These are phyloP conservation scores for Silene conica DNA, from an alignment of 148 eudicot species.

Conservation along the genomic window DNA sequence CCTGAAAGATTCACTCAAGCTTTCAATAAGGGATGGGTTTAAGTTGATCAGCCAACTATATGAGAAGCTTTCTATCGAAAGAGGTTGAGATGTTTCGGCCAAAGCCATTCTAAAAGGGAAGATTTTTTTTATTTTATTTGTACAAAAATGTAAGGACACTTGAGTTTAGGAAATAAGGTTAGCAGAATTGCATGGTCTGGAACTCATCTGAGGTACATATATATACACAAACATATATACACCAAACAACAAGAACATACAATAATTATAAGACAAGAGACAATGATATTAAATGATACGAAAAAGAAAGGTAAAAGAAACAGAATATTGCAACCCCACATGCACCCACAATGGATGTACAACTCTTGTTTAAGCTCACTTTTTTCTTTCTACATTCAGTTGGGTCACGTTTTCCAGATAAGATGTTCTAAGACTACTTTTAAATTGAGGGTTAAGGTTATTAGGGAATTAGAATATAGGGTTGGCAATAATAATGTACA, in stretches of 20 bases:
- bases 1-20: constrained; percentile 49
- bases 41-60: constrained; percentile 73
- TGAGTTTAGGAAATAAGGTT: constrained; percentile 11
- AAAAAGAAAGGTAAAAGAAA: constrained; percentile 37
- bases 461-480: constrained; percentile 16
- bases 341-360: constrained; percentile 38
- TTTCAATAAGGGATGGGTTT: constrained; percentile 52
- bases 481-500: not conserved
- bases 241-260: constrained; percentile 21
- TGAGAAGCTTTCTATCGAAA: constrained; percentile 82
- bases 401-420: constrained; percentile 22
- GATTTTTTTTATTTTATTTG: not conserved
- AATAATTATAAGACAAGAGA: constrained; percentile 29
- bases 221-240: constrained; percentile 12
- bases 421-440: constrained; percentile 6
- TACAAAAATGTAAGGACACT: not conserved
- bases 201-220: constrained; percentile 23
- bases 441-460: constrained; percentile 9
- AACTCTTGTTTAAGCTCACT: constrained; percentile 27
- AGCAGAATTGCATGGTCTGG: constrained; percentile 19
- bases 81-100: constrained; percentile 48
- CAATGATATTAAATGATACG: constrained; percentile 30
- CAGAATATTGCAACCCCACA: constrained; percentile 43
- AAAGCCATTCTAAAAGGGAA: constrained; percentile 16
- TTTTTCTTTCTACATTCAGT: constrained; percentile 22